phyloP scores from a whole-genome alignment of 2,329 filamentous ascomycete species.

The Penicillium sp. region DNA sequence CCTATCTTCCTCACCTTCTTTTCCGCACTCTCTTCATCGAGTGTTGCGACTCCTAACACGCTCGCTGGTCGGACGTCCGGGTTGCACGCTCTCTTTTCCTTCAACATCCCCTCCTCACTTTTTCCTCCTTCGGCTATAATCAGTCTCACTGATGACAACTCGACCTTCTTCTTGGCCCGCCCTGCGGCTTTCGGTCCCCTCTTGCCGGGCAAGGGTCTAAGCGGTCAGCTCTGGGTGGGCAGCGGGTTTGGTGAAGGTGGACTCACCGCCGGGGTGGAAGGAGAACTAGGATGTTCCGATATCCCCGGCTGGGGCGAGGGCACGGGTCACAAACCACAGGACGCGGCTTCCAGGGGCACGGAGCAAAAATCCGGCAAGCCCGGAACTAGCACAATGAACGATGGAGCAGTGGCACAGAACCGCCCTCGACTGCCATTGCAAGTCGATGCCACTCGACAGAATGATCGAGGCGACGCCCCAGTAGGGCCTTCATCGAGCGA shows the following conservation, averaged over 20 bases:
- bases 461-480: slow-evolving; percentile 14
- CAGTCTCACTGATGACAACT: slow-evolving; percentile 95
- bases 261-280: slow-evolving; percentile 58
- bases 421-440: slow-evolving; percentile 25
- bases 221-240: slow-evolving; percentile 89
- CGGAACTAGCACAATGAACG: slow-evolving; percentile 22
- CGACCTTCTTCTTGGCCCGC: slow-evolving; percentile 89
- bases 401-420: slow-evolving; percentile 18
- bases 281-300: slow-evolving; percentile 93
- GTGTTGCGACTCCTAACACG: slow-evolving; percentile 38
- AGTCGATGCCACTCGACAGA: slow-evolving; percentile 20
- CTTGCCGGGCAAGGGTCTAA: slow-evolving; percentile 72
- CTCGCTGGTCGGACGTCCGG: slow-evolving; percentile 44
- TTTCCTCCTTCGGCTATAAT: slow-evolving; percentile 96
- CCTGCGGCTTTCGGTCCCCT: slow-evolving; percentile 89
- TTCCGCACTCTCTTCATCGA: slow-evolving; percentile 44
- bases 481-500: slow-evolving; percentile 54
- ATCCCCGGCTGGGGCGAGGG: slow-evolving; percentile 80
- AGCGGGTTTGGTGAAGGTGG: slow-evolving; percentile 79
- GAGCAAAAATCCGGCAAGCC: slow-evolving; percentile 25
- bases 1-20: slow-evolving; percentile 50
- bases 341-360: slow-evolving; percentile 17
- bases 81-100: slow-evolving; percentile 63
- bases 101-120: slow-evolving; percentile 75
- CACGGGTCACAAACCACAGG: slow-evolving; percentile 41